A percentile compares a stretch with the other conserved stretches of the same genome.
phyloP scores from a whole-genome alignment of 2,329 filamentous ascomycete genomes.

The Pseudogymnoascus sp. region DNA sequence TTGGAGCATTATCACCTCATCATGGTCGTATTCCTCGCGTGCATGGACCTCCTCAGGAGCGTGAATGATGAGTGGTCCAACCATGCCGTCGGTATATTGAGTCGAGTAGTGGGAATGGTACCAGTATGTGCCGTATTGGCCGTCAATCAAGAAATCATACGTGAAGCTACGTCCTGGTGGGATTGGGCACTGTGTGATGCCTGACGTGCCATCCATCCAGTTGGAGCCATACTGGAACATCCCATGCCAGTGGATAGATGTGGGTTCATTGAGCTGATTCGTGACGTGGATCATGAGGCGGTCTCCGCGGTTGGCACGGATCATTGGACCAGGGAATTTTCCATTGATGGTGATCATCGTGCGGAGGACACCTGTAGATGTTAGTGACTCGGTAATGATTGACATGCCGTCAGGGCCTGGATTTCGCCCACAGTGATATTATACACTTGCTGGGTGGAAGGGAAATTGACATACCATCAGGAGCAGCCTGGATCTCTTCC shows the following conservation, averaged over 20 bases:
- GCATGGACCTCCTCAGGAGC: slow-evolving; percentile 46
- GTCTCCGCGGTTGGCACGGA: slow-evolving; percentile 34
- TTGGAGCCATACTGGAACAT: slow-evolving; percentile 35
- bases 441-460: background rate
- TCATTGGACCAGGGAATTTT: slow-evolving; percentile 30
- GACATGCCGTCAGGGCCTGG: background rate
- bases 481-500: slow-evolving; percentile 17
- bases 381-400: background rate
- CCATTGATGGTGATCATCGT: slow-evolving; percentile 30
- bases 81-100: slow-evolving; percentile 42
- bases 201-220: slow-evolving; percentile 38
- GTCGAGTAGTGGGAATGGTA: slow-evolving; percentile 54
- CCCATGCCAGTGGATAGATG: slow-evolving; percentile 43
- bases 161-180: slow-evolving; percentile 35
- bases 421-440: background rate
- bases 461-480: slow-evolving; percentile 16
- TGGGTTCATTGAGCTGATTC: slow-evolving; percentile 30
- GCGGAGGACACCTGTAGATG: background rate
- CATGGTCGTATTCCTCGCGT: slow-evolving; percentile 51
- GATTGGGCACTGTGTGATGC: slow-evolving; percentile 59
- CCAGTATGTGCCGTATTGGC: slow-evolving; percentile 44
- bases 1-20: slow-evolving; percentile 60
- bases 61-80: slow-evolving; percentile 55
- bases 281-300: slow-evolving; percentile 30
- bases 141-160: slow-evolving; percentile 23